phyloP scores from a whole-genome alignment of 2,329 filamentous ascomycete genomes.

The Blastomyces percursus region DNA sequence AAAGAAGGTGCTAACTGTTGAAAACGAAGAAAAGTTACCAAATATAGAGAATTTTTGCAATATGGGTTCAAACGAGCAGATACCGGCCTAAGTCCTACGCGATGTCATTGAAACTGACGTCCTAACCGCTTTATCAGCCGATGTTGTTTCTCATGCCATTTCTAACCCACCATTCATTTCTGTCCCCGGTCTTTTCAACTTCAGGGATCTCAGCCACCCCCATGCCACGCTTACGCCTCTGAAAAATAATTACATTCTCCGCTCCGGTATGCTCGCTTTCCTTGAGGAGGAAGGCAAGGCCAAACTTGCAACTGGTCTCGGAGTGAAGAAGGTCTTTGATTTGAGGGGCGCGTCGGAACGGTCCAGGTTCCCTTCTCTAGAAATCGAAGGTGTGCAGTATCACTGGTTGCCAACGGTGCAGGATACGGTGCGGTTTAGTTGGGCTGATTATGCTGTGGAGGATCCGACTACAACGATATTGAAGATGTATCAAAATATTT shows the following conservation, averaged over 20 bases:
- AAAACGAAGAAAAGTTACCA: background rate
- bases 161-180: conserved; percentile 8
- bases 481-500: conserved; percentile 55
- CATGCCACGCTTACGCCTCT: conserved; percentile 24
- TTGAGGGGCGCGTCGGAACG: conserved; percentile 45
- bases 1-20: background rate
- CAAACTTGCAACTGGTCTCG: conserved; percentile 41
- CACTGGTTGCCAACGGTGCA: conserved; percentile 56
- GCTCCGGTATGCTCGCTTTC: conserved; percentile 55
- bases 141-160: conserved; percentile 7
- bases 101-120: conserved; percentile 10
- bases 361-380: conserved; percentile 31
- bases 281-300: conserved; percentile 45
- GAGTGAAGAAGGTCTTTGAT: conserved; percentile 56
- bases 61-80: background rate
- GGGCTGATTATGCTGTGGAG: conserved; percentile 42
- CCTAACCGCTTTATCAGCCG: conserved; percentile 3
- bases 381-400: conserved; percentile 43
- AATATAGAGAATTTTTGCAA: background rate
- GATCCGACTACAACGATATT: conserved; percentile 40
- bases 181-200: conserved; percentile 52
- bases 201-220: conserved; percentile 52
- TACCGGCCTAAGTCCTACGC: conserved; percentile 5
- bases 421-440: conserved; percentile 43
- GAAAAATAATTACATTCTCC: conserved; percentile 46